Percentiles rank a stretch among this genome's conserved stretches.
Conservation (phyloP, 164 flowering plant species). For the Vitis cinerea region DNA sequence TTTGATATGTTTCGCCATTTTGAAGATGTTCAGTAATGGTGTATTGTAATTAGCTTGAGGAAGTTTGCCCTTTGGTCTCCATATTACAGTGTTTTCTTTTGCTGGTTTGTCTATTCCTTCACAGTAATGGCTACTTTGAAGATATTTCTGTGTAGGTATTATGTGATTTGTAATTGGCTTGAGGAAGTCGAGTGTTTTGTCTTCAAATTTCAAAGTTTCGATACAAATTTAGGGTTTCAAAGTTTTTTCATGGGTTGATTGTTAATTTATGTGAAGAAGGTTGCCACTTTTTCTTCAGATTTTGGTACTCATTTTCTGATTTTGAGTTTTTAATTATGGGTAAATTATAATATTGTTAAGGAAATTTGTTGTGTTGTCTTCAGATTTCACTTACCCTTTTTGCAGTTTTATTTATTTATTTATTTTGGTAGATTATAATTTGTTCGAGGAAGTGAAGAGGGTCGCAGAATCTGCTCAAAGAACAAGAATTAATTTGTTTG, state of each 20-base stretch:
- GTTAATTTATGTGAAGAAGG: background rate
- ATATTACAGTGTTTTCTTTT: too few relatives aligned
- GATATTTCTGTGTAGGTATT: too few relatives aligned
- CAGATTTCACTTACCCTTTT: too few relatives aligned
- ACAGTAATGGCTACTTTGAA: too few relatives aligned
- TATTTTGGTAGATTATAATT: conserved; percentile 48
- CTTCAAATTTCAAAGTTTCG: too few relatives aligned
- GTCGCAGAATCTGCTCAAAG: conserved; percentile 73
- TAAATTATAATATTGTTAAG: background rate
- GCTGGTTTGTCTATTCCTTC: too few relatives aligned
- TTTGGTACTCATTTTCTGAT: background rate
- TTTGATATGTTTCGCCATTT: too few relatives aligned
- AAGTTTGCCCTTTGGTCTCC: too few relatives aligned
- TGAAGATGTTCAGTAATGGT: too few relatives aligned
- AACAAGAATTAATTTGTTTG: conserved; percentile 38
- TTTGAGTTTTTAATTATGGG: background rate
- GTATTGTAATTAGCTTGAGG: too few relatives aligned
- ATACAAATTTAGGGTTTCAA: background rate
- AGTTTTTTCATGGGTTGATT: background rate
- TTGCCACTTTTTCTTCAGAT: background rate
- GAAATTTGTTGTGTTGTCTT: background rate
- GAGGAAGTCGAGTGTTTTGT: too few relatives aligned
- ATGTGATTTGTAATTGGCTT: too few relatives aligned
- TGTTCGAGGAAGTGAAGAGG: conserved; percentile 79
- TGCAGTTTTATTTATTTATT: background rate